These are phyloP conservation scores for Cercospora sesami DNA, from an alignment of 2,329 filamentous ascomycete genomes.

Conservation along the genomic window DNA sequence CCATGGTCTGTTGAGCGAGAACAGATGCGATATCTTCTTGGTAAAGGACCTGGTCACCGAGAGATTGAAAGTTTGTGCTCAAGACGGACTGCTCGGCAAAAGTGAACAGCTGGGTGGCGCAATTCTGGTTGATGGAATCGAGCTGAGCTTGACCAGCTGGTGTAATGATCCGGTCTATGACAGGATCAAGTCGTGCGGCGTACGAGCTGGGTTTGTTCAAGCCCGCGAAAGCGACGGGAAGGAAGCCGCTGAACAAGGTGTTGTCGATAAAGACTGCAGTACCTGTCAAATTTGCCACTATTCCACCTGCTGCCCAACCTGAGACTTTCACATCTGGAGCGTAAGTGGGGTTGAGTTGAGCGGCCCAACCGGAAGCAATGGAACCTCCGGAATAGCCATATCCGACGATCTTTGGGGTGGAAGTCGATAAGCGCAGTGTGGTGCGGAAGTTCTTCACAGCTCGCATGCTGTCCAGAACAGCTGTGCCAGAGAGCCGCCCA, in stretches of 20 bases:
- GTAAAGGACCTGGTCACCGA: constrained; percentile 30
- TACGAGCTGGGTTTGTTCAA: constrained; percentile 31
- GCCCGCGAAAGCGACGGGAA: constrained; percentile 31
- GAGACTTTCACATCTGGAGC: constrained; percentile 54
- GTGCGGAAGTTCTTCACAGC: constrained; percentile 39
- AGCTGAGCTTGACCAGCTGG: constrained; percentile 25
- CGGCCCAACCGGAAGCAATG: constrained; percentile 54
- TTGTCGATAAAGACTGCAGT: constrained; percentile 32
- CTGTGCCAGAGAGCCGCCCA: constrained; percentile 45
- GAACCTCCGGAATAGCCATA: constrained; percentile 60
- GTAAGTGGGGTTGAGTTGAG: constrained; percentile 53
- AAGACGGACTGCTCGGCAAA: constrained; percentile 29
- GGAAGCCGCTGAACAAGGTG: constrained; percentile 33
- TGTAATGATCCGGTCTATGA: constrained; percentile 28
- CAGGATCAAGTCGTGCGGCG: constrained; percentile 25
- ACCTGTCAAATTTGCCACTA: constrained; percentile 45
- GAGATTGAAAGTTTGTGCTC: constrained; percentile 24
- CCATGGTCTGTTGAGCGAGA: constrained; percentile 30
- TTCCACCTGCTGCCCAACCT: constrained; percentile 53
- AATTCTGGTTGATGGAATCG: constrained; percentile 28
- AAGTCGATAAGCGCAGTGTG: constrained; percentile 32
- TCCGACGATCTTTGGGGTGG: constrained; percentile 42
- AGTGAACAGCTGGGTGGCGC: constrained; percentile 28
- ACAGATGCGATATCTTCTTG: constrained; percentile 27
- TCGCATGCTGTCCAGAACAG: constrained; percentile 46